Conservation (phyloP, 2,329 filamentous ascomycete genomes). For the Monosporascus sp. region DNA sequence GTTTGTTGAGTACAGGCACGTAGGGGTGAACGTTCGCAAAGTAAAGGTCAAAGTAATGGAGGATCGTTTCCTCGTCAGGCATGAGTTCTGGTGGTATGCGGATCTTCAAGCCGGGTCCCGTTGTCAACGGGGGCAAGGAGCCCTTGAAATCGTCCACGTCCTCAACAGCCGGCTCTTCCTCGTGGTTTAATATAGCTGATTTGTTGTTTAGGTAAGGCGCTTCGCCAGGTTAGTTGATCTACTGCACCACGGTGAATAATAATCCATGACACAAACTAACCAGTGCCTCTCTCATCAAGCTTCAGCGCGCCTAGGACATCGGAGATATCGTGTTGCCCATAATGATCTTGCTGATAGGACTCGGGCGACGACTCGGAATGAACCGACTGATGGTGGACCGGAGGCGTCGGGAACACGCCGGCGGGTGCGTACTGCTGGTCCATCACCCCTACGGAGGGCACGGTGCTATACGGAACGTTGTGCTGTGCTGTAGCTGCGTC, state of each 20-base stretch:
- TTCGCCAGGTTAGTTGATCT: slow-evolving; percentile 27
- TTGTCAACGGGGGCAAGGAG: slow-evolving; percentile 61
- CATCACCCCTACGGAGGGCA: slow-evolving; percentile 45
- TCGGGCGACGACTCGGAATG: slow-evolving; percentile 40
- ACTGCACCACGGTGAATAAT: neutral
- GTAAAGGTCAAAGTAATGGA: slow-evolving; percentile 85
- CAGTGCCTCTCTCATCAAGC: slow-evolving; percentile 81
- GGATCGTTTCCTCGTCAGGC: slow-evolving; percentile 76
- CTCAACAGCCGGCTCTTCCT: slow-evolving; percentile 60
- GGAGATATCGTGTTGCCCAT: slow-evolving; percentile 66
- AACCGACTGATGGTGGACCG: slow-evolving; percentile 37
- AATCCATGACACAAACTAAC: slow-evolving; percentile 41
- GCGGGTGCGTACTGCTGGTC: slow-evolving; percentile 47
- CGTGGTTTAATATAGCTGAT: slow-evolving; percentile 35
- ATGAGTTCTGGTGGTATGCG: slow-evolving; percentile 90
- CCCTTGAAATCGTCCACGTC: slow-evolving; percentile 70
- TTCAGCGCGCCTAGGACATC: slow-evolving; percentile 82
- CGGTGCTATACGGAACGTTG: slow-evolving; percentile 48
- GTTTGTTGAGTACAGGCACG: slow-evolving; percentile 80
- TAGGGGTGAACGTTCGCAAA: slow-evolving; percentile 91
- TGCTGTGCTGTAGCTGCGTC: slow-evolving; percentile 41
- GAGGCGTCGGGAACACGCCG: slow-evolving; percentile 49
- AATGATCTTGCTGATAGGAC: slow-evolving; percentile 56
- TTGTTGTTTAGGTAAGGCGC: slow-evolving; percentile 79
- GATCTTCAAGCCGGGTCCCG: slow-evolving; percentile 69